These are phyloP conservation scores for Annulohypoxylon bovei DNA, from an alignment of 495 filamentous ascomycete species.

Conservation along the genomic window DNA sequence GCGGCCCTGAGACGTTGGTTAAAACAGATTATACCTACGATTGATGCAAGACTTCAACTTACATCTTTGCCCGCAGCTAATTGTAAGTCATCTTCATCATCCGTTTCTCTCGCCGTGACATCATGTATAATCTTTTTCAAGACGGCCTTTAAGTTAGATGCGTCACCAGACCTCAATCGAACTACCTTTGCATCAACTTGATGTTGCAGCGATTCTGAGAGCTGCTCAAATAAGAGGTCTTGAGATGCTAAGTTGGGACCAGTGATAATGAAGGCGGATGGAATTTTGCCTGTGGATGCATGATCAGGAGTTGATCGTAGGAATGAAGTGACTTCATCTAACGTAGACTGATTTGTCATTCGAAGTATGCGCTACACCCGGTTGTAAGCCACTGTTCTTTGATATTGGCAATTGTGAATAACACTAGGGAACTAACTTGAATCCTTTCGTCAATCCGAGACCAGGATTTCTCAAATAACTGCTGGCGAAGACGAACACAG, in stretches of 20 bases:
- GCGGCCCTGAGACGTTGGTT: constrained; percentile 60
- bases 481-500: constrained; percentile 63
- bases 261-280: constrained; percentile 81
- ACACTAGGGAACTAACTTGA: constrained; percentile 61
- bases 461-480: constrained; percentile 75
- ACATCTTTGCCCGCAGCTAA: constrained; percentile 63
- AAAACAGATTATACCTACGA: neutral
- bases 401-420: constrained; percentile 6
- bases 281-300: constrained; percentile 62
- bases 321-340: constrained; percentile 73
- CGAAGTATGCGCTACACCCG: constrained; percentile 62
- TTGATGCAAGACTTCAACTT: constrained; percentile 33
- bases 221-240: constrained; percentile 74
- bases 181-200: constrained; percentile 67
- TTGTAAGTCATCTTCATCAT: constrained; percentile 62
- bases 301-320: constrained; percentile 59
- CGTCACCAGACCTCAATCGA: constrained; percentile 79
- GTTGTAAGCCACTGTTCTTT: constrained; percentile 16
- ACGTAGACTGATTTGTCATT: constrained; percentile 68
- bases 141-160: constrained; percentile 80
- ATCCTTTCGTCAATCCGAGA: constrained; percentile 71
- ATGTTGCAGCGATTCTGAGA: constrained; percentile 62
- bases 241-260: constrained; percentile 89
- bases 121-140: constrained; percentile 86
- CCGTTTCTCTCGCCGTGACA: constrained; percentile 51